Evolutionary conservation across 495 filamentous ascomycete species (phyloP).

Genomic region (Clohesyomyces aquaticus): DNA sequence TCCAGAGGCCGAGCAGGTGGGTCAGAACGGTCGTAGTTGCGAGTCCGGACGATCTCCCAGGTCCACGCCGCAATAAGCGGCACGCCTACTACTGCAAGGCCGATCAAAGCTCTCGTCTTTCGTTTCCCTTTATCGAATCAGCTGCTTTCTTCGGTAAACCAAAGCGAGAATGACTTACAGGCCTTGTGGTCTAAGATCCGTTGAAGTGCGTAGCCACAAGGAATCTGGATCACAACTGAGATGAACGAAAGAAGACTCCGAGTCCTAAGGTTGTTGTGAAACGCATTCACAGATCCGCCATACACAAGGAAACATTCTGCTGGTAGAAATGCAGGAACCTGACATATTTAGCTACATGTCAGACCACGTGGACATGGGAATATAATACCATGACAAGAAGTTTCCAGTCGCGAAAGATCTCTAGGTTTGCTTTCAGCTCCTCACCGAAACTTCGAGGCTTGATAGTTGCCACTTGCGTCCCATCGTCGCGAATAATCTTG

Average conservation of each 20-base stretch:
- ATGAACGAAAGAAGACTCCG: conserved; percentile 11
- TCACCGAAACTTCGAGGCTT: conserved; percentile 12
- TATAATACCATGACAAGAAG: conserved; percentile 33
- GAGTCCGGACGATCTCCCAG: conserved; percentile 9
- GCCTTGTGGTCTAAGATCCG: conserved; percentile 10
- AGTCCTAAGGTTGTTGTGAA: conserved; percentile 15
- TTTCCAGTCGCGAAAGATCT: conserved; percentile 17
- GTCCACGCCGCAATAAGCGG: conserved; percentile 11
- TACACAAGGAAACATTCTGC: conserved; percentile 22
- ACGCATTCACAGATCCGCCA: conserved; percentile 20
- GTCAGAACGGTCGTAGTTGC: conserved; percentile 3
- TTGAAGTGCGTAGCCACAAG: conserved; percentile 9
- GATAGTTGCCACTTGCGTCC: conserved; percentile 21
- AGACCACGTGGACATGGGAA: too few relatives aligned
- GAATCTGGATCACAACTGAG: conserved; percentile 16
- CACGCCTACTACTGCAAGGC: conserved; percentile 7
- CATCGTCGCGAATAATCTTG: conserved; percentile 24
- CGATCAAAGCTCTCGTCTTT: conserved; percentile 6
- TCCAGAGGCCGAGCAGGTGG: neutral
- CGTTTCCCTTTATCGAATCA: neutral
- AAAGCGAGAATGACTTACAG: neutral
- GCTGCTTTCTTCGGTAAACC: neutral
- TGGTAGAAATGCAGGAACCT: conserved; percentile 15
- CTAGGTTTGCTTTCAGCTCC: conserved; percentile 26
- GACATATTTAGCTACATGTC: too few relatives aligned